Base-by-base conservation (phyloP, 768 basidiomycete species). In the Tricholoma flavovirens region DNA sequence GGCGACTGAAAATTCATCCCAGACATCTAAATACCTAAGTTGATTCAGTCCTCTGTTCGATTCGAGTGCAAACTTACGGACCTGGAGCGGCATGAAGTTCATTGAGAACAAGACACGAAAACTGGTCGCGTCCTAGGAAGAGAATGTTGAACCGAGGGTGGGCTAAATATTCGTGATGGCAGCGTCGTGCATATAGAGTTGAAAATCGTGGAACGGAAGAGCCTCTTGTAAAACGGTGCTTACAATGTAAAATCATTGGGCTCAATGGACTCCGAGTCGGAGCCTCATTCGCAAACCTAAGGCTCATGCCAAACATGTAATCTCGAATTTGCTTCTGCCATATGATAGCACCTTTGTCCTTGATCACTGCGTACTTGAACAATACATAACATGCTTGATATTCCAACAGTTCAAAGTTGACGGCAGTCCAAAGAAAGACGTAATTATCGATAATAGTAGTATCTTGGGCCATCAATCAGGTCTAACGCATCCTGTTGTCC, bases 111-210 rank as follows among this genome's bases (percentile, higher is more conserved):
- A 73, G 70, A 64, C 87, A 88, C 1, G 93, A 96, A 69, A 96
- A 96, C 63, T 85, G 82, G 67, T 95, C 93, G 15, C 91, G 87
- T 51, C 94, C 94, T 66, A 92, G 82, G 69, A 92, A 96, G 5
- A 97, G 77, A 40, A 97, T 80, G n/a, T 83, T 80, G 66, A 91
- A 87, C 4, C 74, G 38, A 32, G 52, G 52, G 74, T 19, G 60
- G 38, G 22, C 29, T 17, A 9, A 24, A 24, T 30, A 49, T 30
- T n/a, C 26, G 17, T 49, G 46, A 17, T 30, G 15, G n/a, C 30
- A 30, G 7, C 29, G 29, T 49, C 46, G 26, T n/a, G 26, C 10
- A n/a, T 46, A 29, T 15, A 29, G 7, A 9, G 19, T 4, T 24
- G 26, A 29, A 49, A 49, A 3, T n/a, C 26, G 7, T 17, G 26